Percentiles rank a stretch among this genome's conserved stretches.
These are phyloP conservation scores for Penicillium brevicompactum DNA, from an alignment of 2,329 filamentous ascomycete genomes.

Conservation along the genomic window DNA sequence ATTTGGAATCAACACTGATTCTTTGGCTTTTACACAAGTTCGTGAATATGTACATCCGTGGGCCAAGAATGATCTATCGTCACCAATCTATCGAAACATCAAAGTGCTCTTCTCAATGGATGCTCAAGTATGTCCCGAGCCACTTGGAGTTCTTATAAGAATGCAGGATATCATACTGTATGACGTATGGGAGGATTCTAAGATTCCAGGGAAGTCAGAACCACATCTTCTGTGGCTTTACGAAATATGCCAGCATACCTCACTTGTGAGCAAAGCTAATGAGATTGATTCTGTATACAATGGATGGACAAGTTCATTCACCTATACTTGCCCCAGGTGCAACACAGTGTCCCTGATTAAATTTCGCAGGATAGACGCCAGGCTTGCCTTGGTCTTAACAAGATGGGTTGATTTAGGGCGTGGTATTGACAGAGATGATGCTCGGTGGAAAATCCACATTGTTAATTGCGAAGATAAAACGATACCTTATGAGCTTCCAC, in stretches of 20 bases:
- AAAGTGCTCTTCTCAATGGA: constrained; percentile 12
- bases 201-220: background rate
- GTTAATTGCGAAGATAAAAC: background rate
- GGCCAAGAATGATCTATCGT: background rate
- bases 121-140: constrained; percentile 8
- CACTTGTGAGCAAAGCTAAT: background rate
- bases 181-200: background rate
- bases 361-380: background rate
- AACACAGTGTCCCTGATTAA: constrained; percentile 6
- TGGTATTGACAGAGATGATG: constrained; percentile 6
- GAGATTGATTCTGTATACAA: background rate
- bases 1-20: constrained; percentile 9
- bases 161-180: constrained; percentile 12
- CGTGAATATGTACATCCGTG: background rate
- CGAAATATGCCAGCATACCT: background rate
- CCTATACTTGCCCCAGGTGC: constrained; percentile 3
- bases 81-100: background rate
- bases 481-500: background rate
- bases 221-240: background rate
- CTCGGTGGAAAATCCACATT: constrained; percentile 6
- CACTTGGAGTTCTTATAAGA: constrained; percentile 11
- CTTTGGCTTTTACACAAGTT: constrained; percentile 38
- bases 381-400: constrained; percentile 4
- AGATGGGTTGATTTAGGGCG: constrained; percentile 12
- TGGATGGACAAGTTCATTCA: background rate